Evolutionary conservation across 2,329 filamentous ascomycete genomes (phyloP).

Genomic region (Kalmusia sp.): DNA sequence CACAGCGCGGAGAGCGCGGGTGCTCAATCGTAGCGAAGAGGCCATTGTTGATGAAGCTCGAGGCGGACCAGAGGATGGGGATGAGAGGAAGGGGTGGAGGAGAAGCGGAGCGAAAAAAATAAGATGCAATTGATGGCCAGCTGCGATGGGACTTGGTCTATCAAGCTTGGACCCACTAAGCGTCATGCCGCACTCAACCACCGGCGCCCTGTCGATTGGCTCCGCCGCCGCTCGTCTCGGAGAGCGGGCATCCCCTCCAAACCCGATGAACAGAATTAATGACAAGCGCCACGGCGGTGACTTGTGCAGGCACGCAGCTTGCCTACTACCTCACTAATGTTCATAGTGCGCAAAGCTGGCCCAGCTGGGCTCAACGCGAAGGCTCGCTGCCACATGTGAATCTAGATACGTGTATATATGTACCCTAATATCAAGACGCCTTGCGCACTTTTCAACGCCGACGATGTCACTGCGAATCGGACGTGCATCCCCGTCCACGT

Average conservation of each 20-base stretch:
- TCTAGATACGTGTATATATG: neutral
- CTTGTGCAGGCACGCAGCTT: conserved; percentile 13
- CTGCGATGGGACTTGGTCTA: conserved; percentile 7
- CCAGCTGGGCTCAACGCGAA: neutral
- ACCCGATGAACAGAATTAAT: neutral
- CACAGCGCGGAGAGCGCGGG: conserved; percentile 81
- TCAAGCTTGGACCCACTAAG: conserved; percentile 8
- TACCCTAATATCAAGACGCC: neutral
- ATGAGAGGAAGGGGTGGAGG: conserved; percentile 45
- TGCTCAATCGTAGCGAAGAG: conserved; percentile 80
- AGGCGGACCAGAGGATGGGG: conserved; percentile 32
- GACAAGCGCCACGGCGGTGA: conserved; percentile 4
- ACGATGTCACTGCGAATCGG: neutral
- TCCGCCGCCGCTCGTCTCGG: conserved; percentile 4
- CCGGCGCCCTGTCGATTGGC: neutral
- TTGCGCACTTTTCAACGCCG: neutral
- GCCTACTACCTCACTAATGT: neutral
- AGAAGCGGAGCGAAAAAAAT: conserved; percentile 36
- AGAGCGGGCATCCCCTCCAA: conserved; percentile 1
- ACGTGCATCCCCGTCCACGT: neutral
- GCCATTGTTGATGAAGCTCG: conserved; percentile 69
- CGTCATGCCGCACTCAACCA: conserved; percentile 5
- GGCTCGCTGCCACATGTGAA: neutral
- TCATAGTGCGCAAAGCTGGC: neutral
- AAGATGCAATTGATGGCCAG: conserved; percentile 22